Base-by-base conservation (phyloP, 2,329 filamentous ascomycete genomes). In the Scedosporium dehoogii region DNA sequence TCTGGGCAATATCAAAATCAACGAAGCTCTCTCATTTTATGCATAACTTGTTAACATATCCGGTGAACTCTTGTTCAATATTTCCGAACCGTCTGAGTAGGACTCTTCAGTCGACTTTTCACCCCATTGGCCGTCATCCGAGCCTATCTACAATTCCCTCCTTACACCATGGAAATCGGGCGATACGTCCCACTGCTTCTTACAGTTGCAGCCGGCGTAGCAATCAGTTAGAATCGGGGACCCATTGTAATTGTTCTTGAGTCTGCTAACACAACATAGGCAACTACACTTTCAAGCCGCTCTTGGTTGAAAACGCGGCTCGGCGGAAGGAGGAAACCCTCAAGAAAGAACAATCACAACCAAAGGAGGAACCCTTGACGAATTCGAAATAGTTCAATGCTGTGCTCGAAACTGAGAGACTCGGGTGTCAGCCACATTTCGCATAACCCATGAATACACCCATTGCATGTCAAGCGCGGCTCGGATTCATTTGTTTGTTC, bases 271-370 rank as follows among this genome's bases (percentile, higher is more conserved):
- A n/a, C 25, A 23, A 18, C 10, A 25, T 27, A 62, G 60, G 46
- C 60, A 62, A 62, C 44, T 62, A 62, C 16, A 62, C 60, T n/a
- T 62, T 62, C 23, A 62, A 62, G 16, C 60, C 60, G 9, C 60
- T 62, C 38, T 27, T 62, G 9, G 27, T 46, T 16, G 51, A 51
- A n/a, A 23, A 62, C 21, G 60, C 60, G 23, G 60, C 21, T 9
- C 60, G 53, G 14, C 29, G 53, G 14, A 62, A 58, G 41, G 27
- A 41, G 23, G 51, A 55, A 18, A 14, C 12, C 51, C 6, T 55
- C 6, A 23, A 55, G 18, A 55, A 55, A 23, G 51, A 55, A n/a
- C 16, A 58, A 23, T 10, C 38, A 6, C 16, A 46, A 42, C 16
- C 6, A 38, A 23, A 62, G n/a, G 21, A 44, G 29, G 23, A 44